Conservation (phyloP, 2,329 filamentous ascomycete genomes). For the Ambrosiella xylebori region DNA sequence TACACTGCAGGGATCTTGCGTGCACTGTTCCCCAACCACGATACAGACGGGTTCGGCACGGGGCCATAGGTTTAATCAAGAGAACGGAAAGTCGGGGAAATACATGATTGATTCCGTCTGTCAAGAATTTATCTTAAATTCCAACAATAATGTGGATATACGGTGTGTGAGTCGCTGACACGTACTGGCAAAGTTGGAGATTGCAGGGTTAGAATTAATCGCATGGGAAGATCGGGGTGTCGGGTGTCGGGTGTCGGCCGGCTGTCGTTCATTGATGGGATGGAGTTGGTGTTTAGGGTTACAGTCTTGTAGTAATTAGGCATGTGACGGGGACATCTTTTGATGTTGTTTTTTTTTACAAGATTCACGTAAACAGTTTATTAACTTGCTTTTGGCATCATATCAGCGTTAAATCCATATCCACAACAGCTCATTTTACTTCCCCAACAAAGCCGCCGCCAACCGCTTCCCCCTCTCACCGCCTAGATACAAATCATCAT, state of each 20-base stretch:
- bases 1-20: neutral
- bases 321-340: neutral
- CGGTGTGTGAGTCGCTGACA: neutral
- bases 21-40: neutral
- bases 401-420: neutral
- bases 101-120: neutral
- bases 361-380: neutral
- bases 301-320: neutral
- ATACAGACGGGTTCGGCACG: too few relatives aligned
- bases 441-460: constrained; percentile 21
- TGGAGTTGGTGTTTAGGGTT: neutral
- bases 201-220: neutral
- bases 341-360: neutral
- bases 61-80: too few relatives aligned
- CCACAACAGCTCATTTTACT: neutral
- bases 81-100: neutral
- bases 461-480: constrained; percentile 37
- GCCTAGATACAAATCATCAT: constrained; percentile 43
- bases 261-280: neutral
- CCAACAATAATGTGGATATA: neutral
- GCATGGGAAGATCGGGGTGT: neutral
- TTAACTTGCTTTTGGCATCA: neutral
- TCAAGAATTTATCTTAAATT: too few relatives aligned
- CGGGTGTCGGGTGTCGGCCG: neutral
- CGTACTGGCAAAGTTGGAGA: neutral